A percentile compares a stretch with the other conserved stretches of the same genome.
phyloP scores from a whole-genome alignment of 179 eudicot species.

The Beta corolliflora region DNA sequence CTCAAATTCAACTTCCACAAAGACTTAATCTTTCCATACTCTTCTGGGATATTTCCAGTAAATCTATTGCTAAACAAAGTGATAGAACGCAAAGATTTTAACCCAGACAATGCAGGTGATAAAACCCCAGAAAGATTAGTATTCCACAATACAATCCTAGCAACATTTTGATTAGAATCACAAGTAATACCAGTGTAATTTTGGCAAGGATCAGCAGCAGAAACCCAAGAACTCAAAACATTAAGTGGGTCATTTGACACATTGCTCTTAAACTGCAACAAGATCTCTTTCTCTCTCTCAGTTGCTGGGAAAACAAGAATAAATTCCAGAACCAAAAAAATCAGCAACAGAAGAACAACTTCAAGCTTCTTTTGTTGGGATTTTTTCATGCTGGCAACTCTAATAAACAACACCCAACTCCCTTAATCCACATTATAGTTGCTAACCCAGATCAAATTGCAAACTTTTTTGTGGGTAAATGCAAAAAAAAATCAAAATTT shows the following conservation, averaged over 20 bases:
- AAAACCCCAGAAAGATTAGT: conserved; percentile 70
- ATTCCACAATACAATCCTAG: conserved; percentile 83
- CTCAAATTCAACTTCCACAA: conserved; percentile 92
- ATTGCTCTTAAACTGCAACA: conserved; percentile 82
- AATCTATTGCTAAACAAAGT: conserved; percentile 72
- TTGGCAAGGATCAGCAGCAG: conserved; percentile 54
- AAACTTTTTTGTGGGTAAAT: neutral
- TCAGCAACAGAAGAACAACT: conserved; percentile 26
- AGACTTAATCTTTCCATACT: conserved; percentile 60
- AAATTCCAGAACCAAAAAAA: conserved; percentile 28
- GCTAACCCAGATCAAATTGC: conserved; percentile 27
- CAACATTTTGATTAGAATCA: conserved; percentile 72
- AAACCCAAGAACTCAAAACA: conserved; percentile 66
- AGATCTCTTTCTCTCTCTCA: conserved; percentile 68
- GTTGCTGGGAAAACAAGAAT: conserved; percentile 44
- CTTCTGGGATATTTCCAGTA: conserved; percentile 67
- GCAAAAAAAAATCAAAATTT: too few relatives aligned
- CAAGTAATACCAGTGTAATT: conserved; percentile 70
- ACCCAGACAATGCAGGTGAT: conserved; percentile 71
- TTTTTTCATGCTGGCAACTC: conserved; percentile 43
- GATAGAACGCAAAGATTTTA: conserved; percentile 56
- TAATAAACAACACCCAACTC: conserved; percentile 19
- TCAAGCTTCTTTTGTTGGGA: conserved; percentile 29
- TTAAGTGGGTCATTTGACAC: conserved; percentile 69
- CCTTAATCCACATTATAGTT: conserved; percentile 50